Percentiles rank a stretch among this genome's conserved stretches.
Conservation (phyloP, 257 asterid species). For the Vinca minor region DNA sequence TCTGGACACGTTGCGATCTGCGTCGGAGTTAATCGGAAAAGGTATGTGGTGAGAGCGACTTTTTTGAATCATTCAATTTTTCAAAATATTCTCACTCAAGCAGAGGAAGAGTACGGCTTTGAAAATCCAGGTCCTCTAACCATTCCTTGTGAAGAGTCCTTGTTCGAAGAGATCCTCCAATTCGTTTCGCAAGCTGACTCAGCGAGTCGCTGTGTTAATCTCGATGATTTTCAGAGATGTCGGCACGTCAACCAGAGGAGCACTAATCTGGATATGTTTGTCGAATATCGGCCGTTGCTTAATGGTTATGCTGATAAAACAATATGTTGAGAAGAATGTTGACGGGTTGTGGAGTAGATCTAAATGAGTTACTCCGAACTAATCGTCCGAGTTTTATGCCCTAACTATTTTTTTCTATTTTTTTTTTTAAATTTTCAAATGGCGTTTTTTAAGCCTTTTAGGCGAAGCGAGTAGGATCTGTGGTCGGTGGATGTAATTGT, state of each 20-base stretch:
- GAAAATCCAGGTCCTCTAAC: conserved; percentile 50
- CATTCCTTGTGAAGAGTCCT: conserved; percentile 68
- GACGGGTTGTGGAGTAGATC: conserved; percentile 1
- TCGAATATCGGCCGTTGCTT: conserved; percentile 56
- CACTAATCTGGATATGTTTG: conserved; percentile 21
- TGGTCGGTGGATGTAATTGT: background rate
- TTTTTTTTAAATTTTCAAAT: background rate
- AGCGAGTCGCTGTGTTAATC: conserved; percentile 10
- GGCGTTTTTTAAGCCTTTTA: background rate
- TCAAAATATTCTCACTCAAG: conserved; percentile 42
- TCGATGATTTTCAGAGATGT: conserved; percentile 40
- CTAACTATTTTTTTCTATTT: background rate
- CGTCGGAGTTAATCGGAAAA: conserved; percentile 43
- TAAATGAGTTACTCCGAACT: conserved; percentile 10
- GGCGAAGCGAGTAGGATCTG: background rate
- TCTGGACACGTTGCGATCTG: conserved; percentile 71
- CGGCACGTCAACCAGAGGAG: conserved; percentile 33
- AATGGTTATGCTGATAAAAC: conserved; percentile 21
- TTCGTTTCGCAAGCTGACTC: conserved; percentile 31
- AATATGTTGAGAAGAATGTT: background rate
- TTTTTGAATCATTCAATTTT: conserved; percentile 71
- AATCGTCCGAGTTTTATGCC: conserved; percentile 2
- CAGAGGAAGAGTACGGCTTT: conserved; percentile 82
- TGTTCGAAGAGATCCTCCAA: conserved; percentile 58
- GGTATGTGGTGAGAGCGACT: conserved; percentile 65